These are phyloP conservation scores for Lojkania enalia DNA, from an alignment of 2,329 filamentous ascomycete genomes.

Conservation along the genomic window DNA sequence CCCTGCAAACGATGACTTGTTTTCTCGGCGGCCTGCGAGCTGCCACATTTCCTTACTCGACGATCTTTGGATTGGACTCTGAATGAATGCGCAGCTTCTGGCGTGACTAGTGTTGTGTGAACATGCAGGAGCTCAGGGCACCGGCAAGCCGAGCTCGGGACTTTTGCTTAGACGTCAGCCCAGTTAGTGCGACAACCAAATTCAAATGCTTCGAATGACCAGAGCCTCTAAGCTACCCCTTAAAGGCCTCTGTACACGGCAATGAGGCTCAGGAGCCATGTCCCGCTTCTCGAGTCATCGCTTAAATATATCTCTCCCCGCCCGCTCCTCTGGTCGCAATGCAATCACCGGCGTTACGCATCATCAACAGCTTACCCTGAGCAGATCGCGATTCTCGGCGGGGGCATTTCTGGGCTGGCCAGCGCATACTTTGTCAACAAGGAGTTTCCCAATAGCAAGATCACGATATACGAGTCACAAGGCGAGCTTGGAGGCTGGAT, in stretches of 20 bases:
- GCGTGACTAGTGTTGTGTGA: no score
- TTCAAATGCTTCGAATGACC: background rate
- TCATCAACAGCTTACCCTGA: constrained; percentile 32
- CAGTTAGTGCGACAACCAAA: background rate
- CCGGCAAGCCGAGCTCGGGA: constrained; percentile 19
- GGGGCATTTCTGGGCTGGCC: constrained; percentile 56
- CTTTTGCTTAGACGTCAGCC: constrained; percentile 18
- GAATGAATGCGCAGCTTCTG: no score
- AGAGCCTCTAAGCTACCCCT: constrained; percentile 1
- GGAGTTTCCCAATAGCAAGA: constrained; percentile 66
- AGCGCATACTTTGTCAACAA: constrained; percentile 71
- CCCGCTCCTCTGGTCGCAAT: constrained; percentile 24
- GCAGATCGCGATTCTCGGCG: constrained; percentile 55
- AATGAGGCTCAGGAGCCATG: constrained; percentile 45
- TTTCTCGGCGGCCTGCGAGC: constrained; percentile 17
- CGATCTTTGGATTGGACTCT: no score
- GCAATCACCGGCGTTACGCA: constrained; percentile 22
- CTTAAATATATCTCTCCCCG: constrained; percentile 30
- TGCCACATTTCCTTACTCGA: no score
- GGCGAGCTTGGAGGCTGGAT: constrained; percentile 82
- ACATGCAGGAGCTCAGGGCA: background rate
- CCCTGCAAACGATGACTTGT: constrained; percentile 13
- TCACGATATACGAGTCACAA: constrained; percentile 80
- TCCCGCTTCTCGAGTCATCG: constrained; percentile 35
- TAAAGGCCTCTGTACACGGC: constrained; percentile 30